Base-by-base conservation (phyloP, 345 rosid species). In the Hypericum perforatum region DNA sequence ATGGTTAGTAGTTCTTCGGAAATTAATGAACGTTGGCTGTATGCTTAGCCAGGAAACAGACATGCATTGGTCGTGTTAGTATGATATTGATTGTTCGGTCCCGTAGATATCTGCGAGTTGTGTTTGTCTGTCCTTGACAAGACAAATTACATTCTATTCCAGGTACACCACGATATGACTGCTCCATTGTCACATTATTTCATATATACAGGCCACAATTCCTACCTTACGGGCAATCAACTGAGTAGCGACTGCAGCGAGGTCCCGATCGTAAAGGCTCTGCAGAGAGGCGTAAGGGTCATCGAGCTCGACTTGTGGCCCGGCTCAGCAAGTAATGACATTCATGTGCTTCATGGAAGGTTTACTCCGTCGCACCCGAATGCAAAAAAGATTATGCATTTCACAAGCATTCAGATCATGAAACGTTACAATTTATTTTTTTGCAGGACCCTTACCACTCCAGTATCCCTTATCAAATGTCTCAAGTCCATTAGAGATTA, bases 111-210 rank as follows among this genome's bases (percentile, higher is more conserved):
- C 15, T 45, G 49, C 7, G n/a, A 45, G 6, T 45, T 0, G 3
- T 10, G 8, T 6, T 45, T 45, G 12, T 22, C 49, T 15, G 6
- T 45, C 15, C 13, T 45, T 45, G 49, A 45, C 49, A 45, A 3
- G 32, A 46, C 11, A 0, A 49, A 32, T 22, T n/a, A 39, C 45
- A 7, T 39, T 5, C 16, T 51, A 32, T 12, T 6, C 7, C 54
- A 51, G 54, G 54, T 51, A 38, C 54, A 51, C 54, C 54, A 51
- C 5, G 54, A 51, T 38, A 51, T 51, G 41, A 29, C 8, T 51
- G 54, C 41, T 8, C 54, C 54, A 51, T 51, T 51, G 54, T 51
- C 54, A 51, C 54, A 51, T 51, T 51, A 51, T 51, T 51, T 32
- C 54, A 51, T 51, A 51, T 51, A 36, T 37, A 51, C 54, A 51